phyloP scores from a whole-genome alignment of 2,329 filamentous ascomycete species.

The Escovopsis sp. region DNA sequence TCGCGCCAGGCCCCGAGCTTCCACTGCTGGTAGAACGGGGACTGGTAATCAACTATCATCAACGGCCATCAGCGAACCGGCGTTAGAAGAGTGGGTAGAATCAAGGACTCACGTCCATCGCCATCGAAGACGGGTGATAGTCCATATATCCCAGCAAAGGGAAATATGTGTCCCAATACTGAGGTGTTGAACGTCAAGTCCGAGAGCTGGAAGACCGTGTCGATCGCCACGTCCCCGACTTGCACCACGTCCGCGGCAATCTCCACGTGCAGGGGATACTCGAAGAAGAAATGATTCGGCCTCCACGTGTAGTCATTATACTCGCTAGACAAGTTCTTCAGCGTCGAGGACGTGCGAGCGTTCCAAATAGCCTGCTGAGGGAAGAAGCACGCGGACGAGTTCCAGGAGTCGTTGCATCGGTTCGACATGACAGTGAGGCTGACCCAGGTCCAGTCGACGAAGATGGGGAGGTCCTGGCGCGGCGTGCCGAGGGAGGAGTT shows the following conservation, averaged over 20 bases:
- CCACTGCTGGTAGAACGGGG: slow-evolving; percentile 10
- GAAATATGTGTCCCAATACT: slow-evolving; percentile 1
- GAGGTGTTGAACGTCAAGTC: slow-evolving; percentile 7
- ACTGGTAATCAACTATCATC: slow-evolving; percentile 4
- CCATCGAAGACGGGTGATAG: slow-evolving; percentile 8
- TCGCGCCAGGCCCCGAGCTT: slow-evolving; percentile 6
- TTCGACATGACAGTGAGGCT: slow-evolving; percentile 7
- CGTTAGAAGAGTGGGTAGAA: too few species aligned
- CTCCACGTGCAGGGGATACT: slow-evolving; percentile 5
- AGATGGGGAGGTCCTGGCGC: slow-evolving; percentile 5
- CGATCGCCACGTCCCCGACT: slow-evolving; percentile 4
- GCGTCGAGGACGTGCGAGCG: slow-evolving; percentile 5
- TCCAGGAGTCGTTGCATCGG: slow-evolving; percentile 6
- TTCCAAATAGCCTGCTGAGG: slow-evolving; percentile 5
- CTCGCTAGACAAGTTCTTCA: slow-evolving; percentile 4
- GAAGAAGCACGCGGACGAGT: slow-evolving; percentile 6
- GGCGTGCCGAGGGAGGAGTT: slow-evolving; percentile 6
- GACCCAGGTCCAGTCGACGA: slow-evolving; percentile 11
- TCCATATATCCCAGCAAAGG: slow-evolving; percentile 8
- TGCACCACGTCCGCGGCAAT: slow-evolving; percentile 7
- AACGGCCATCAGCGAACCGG: too few species aligned
- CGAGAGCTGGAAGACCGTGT: slow-evolving; percentile 5
- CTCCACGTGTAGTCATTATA: slow-evolving; percentile 7
- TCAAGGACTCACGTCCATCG: slow-evolving; percentile 2
- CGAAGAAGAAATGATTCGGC: slow-evolving; percentile 11